Evolutionary conservation across 2,329 filamentous ascomycete species (phyloP).

Genomic region (Venturia nashicola): DNA sequence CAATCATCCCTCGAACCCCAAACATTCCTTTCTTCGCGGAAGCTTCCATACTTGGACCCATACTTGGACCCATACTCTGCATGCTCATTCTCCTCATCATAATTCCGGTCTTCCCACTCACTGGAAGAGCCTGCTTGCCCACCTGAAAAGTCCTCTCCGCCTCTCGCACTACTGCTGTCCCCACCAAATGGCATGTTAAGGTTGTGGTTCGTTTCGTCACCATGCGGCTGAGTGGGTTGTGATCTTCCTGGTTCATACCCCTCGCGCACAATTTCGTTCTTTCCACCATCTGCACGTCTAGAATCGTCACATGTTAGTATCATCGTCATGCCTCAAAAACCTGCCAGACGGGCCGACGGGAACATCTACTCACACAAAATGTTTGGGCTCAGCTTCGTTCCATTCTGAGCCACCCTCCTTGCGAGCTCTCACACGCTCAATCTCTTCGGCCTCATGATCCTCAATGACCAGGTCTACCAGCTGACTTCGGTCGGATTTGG

Average conservation of each 20-base stretch:
- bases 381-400: slow-evolving; percentile 43
- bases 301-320: not conserved
- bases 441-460: slow-evolving; percentile 48
- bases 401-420: slow-evolving; percentile 50
- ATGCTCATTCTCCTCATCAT: slow-evolving; percentile 15
- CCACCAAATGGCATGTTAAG: slow-evolving; percentile 32
- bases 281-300: slow-evolving; percentile 31
- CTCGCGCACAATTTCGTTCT: slow-evolving; percentile 39
- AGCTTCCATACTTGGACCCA: slow-evolving; percentile 29
- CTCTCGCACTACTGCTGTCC: slow-evolving; percentile 27
- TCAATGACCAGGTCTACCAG: slow-evolving; percentile 57
- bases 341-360: not conserved
- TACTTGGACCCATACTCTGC: slow-evolving; percentile 20
- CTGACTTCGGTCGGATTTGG: slow-evolving; percentile 46
- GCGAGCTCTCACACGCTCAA: slow-evolving; percentile 47
- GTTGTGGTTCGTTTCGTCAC: slow-evolving; percentile 31
- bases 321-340: not conserved
- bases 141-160: slow-evolving; percentile 27
- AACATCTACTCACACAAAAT: slow-evolving; percentile 37
- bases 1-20: slow-evolving; percentile 20
- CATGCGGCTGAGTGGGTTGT: slow-evolving; percentile 23
- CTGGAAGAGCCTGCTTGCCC: slow-evolving; percentile 13
- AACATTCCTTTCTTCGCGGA: slow-evolving; percentile 28
- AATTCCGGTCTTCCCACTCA: slow-evolving; percentile 25
- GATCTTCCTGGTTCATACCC: slow-evolving; percentile 39